Base-by-base conservation (phyloP, 495 filamentous ascomycete species). In the Penicillium atrosanguineum region DNA sequence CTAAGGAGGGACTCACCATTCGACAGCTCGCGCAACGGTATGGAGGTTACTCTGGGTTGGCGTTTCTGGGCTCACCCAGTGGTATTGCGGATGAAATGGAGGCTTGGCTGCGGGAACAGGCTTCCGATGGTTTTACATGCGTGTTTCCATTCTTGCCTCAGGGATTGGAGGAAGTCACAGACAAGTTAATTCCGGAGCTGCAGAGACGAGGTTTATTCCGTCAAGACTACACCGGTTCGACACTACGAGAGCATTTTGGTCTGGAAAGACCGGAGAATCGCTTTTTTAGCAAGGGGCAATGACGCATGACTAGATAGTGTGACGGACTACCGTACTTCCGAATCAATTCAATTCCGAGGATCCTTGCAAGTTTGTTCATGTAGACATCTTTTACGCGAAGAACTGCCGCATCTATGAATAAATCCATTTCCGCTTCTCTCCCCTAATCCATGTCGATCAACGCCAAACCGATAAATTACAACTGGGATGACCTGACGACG, bases 91-190 rank as follows among this genome's bases (percentile, higher is more conserved):
- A 79, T 7, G 74, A 78, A 49, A 72, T 79, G 71, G 73, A 70
- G 50, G 61, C 48, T 2, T 80, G 79, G 78, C 47, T 82, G 45
- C 48, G 48, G 5, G 69, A 79, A 48, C 77, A 52, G 76, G 59
- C 76, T 68, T 4, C 74, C 71, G 56, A 60, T 62, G 77, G 77
- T 0, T 80, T 80, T 50, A 80, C 76, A 5, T 68, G 75, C 34
- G 61, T 56, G n/a, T 78, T 78, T 44, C 77, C 78, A 0, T 79
- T 76, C 56, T 51, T 81, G 54, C 79, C 79, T 0, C 75, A 79
- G 49, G 78, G 78, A 0, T 49, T 82, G 48, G 77, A 80, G 26
- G 79, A 76, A 52, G 77, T 80, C 0, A 71, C 69, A 1, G 63
- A 78, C 31, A 64, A 59, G 19, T 54, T 82, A 49, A 62, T 82